These are phyloP conservation scores for Dipteronia dyeriana DNA, from an alignment of 345 rosid genomes.

Conservation along the genomic window DNA sequence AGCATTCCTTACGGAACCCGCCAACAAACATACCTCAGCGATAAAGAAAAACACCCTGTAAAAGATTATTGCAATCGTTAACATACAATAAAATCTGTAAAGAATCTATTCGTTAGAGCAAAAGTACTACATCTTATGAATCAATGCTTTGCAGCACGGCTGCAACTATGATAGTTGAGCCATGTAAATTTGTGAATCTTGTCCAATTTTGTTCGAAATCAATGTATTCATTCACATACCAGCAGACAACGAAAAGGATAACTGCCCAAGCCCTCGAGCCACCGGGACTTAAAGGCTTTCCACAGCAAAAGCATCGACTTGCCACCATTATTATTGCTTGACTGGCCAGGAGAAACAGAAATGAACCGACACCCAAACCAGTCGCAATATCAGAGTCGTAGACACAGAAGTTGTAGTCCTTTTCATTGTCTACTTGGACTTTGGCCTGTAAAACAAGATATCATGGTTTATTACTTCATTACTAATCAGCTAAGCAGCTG, in stretches of 20 bases:
- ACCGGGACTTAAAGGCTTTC: slow-evolving; percentile 71
- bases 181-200: neutral
- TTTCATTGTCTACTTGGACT: slow-evolving; percentile 47
- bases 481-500: neutral
- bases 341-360: slow-evolving; percentile 65
- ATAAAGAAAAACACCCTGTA: slow-evolving; percentile 79
- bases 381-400: slow-evolving; percentile 90
- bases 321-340: slow-evolving; percentile 84
- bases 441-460: slow-evolving; percentile 54
- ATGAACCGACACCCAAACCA: slow-evolving; percentile 85
- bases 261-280: slow-evolving; percentile 91
- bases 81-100: neutral
- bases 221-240: slow-evolving; percentile 42
- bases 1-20: slow-evolving; percentile 86
- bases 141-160: neutral
- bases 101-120: neutral
- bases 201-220: neutral
- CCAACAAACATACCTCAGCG: slow-evolving; percentile 81
- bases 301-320: slow-evolving; percentile 95
- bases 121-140: neutral
- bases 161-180: neutral
- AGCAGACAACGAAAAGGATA: slow-evolving; percentile 80
- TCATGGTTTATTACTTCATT: neutral
- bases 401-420: slow-evolving; percentile 53
- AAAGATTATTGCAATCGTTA: slow-evolving; percentile 9